A percentile compares a stretch with the other conserved stretches of the same genome.
Conservation (phyloP, 129 eudicot species). For the Flaveria bidentis region DNA sequence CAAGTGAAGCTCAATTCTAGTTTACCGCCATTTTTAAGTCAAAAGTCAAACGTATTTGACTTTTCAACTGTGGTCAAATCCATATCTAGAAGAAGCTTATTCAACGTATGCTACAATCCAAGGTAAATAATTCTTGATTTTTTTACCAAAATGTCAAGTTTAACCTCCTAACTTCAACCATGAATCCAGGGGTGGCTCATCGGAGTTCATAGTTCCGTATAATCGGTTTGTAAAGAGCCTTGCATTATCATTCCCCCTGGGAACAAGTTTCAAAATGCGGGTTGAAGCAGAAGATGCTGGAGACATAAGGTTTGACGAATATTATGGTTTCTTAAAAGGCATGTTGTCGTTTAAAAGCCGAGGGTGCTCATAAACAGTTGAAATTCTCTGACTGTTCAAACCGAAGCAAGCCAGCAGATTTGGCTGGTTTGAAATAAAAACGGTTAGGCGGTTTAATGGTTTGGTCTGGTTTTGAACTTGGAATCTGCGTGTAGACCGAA, state of each 20-base stretch:
- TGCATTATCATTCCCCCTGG: slow-evolving; percentile 54
- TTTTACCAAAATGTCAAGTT: neutral
- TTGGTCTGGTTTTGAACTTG: too few species aligned
- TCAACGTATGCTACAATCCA: slow-evolving; percentile 77
- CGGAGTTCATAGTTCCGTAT: slow-evolving; percentile 66
- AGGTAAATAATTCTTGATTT: slow-evolving; percentile 39
- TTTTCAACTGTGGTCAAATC: slow-evolving; percentile 54
- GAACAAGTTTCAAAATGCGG: slow-evolving; percentile 83
- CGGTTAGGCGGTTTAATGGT: neutral
- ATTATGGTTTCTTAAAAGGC: neutral
- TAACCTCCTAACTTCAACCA: slow-evolving; percentile 19
- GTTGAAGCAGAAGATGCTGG: slow-evolving; percentile 81
- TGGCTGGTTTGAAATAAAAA: neutral
- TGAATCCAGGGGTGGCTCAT: slow-evolving; percentile 54
- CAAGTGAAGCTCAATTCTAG: slow-evolving; percentile 46
- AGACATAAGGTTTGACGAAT: slow-evolving; percentile 63
- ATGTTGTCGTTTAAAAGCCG: too few species aligned
- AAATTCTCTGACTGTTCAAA: too few species aligned
- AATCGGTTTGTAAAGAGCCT: slow-evolving; percentile 66
- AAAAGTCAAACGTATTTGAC: slow-evolving; percentile 48
- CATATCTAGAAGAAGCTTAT: slow-evolving; percentile 50
- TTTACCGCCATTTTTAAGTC: slow-evolving; percentile 41
- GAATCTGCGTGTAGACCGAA: too few species aligned
- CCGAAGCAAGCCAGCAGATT: neutral
- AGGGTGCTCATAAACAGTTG: neutral